phyloP scores from a whole-genome alignment of 805 yeast genomes.

The Metschnikowia gruessii region DNA sequence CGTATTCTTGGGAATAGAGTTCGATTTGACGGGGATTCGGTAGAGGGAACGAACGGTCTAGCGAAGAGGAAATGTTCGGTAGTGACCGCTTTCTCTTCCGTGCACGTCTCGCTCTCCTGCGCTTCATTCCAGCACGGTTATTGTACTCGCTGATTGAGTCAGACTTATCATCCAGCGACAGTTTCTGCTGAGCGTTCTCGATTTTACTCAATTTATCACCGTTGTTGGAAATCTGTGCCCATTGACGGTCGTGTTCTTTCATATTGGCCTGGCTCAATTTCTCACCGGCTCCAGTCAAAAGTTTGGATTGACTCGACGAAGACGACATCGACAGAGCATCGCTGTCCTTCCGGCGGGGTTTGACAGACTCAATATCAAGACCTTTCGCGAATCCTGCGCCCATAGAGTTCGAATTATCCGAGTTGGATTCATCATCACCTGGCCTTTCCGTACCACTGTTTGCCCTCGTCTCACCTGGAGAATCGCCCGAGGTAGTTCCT shows the following conservation, averaged over 20 bases:
- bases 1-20: conserved; percentile 16
- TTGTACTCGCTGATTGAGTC: conserved; percentile 2
- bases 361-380: background rate
- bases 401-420: conserved; percentile 11
- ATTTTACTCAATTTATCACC: conserved; percentile 2
- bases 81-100: conserved; percentile 8
- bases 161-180: conserved; percentile 8
- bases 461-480: conserved; percentile 8
- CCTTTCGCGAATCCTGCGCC: conserved; percentile 1
- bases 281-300: conserved; percentile 9
- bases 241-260: conserved; percentile 21
- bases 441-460: conserved; percentile 9
- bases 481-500: conserved; percentile 10
- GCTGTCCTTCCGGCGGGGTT: conserved; percentile 3
- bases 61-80: conserved; percentile 16
- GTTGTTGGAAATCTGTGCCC: conserved; percentile 11
- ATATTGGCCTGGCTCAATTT: conserved; percentile 19
- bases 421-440: conserved; percentile 10
- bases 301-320: conserved; percentile 1
- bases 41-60: conserved; percentile 19
- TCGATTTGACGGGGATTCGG: conserved; percentile 21
- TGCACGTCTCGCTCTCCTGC: conserved; percentile 2
- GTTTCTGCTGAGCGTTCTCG: background rate
- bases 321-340: conserved; percentile 6
- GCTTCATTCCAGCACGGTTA: background rate